Evolutionary conservation across 768 basidiomycete genomes (phyloP), one percentile per base, ranked within the genome.

Genomic region (Rhodocollybia butyracea): DNA sequence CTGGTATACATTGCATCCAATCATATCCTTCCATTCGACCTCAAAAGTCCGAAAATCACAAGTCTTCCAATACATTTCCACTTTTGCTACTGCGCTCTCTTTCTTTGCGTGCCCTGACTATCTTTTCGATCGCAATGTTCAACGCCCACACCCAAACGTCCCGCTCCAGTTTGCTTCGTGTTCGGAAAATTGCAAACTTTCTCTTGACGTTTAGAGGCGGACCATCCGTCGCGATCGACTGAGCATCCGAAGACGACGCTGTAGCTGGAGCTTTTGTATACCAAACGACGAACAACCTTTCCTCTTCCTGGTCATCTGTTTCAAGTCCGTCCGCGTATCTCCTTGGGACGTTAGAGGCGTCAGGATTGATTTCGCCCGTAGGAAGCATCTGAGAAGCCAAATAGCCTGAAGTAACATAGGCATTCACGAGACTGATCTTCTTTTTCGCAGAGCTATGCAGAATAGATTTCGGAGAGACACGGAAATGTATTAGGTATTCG

Each of bases 71-170:
- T 54, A n/a, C n/a, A n/a, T 75, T 77, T 7, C 92, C 93, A 10
- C 76, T 76, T 51, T 85, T 81, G 65, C 88, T 78, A 61, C 68
- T 78, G 39, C 75, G 77, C 67, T 95, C 94, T 60, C 91, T 75
- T 19, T 79, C 81, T 58, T 65, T 73, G 62, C 85, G 82, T 8
- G 71, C 70, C 64, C 91, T 76, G 36, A 83, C 83, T 13, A 89
- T 71, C 66, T 84, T 85, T 70, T 98, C 94, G 58, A 97, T 93
- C 72, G 96, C 93, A 42, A 81, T 82, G 58, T 91, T 94, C 61
- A 98, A 71, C 1, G 91, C 92, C 89, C 91, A 97, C 62, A 93
- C 93, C 95, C 95, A 98, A 27, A 87, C 79, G 68, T 98, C 94
- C 27, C 95, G 76, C 69, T 98, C 96, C 34, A 98, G 74, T 71